Evolutionary conservation across 192 early-diverging fungal genomes (phyloP), one percentile per base, ranked within the genome.

Genomic region (Geranomyces variabilis): DNA sequence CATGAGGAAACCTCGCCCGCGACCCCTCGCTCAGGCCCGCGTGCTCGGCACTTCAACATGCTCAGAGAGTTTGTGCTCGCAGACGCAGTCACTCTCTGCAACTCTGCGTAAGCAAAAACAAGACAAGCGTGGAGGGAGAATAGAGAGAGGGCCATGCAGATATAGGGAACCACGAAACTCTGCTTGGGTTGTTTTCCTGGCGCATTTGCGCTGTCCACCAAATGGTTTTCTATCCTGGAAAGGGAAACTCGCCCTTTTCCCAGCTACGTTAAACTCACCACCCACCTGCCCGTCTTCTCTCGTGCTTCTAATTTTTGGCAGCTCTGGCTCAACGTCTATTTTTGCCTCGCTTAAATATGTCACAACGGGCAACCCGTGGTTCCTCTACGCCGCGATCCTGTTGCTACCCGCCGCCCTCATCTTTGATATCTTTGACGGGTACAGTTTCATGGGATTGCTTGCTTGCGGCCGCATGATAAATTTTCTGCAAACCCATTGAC

Each of bases 31-130:
- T 41, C 36, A 10, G 36, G 36, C 36, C 5, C 36, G 10, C 5
- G 36, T 10, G 36, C 36, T 30, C 33, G 59, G 26, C 68, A 75
- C 36, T 70, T 75, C 45, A 53, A 29, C 57, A 71, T 71, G 68
- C 31, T 72, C 36, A 62, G 75, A 12, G 63, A 67, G 57, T 94
- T 96, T 76, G 83, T 90, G 63, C 74, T 92, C 45, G 94, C 94
- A 2, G 94, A 96, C 79, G 80, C 91, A 69, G 91, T 96, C 63
- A 96, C 94, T 3, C 84, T 96, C 13, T 88, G 88, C 63, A 96
- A 95, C 82, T 90, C 89, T 22, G 89, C 89, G 29, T 95, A 91
- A 71, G 93, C 74, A 81, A 41, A 41, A 41, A n/a, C n/a, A n/a
- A n/a, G n/a, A n/a, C n/a, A n/a, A n/a, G n/a, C n/a, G n/a, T n/a